phyloP scores from a whole-genome alignment of 2,329 filamentous ascomycete species.

The Fusarium euwallaceae region DNA sequence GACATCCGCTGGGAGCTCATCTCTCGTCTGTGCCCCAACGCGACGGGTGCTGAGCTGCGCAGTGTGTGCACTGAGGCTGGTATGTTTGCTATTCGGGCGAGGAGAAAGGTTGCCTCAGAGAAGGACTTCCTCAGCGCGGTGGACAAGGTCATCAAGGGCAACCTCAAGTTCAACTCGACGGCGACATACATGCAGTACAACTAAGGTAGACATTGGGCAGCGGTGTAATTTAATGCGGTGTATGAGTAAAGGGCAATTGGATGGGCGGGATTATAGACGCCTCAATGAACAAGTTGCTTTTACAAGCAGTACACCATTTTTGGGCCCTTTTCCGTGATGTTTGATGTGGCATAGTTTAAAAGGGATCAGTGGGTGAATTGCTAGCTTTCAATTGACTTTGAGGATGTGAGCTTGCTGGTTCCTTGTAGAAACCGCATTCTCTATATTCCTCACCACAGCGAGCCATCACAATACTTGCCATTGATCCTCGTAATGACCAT shows the following conservation, averaged over 20 bases:
- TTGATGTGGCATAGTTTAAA: background rate
- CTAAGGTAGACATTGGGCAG: slow-evolving; percentile 62
- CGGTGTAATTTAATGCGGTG: slow-evolving; percentile 49
- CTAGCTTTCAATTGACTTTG: background rate
- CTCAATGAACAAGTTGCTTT: slow-evolving; percentile 40
- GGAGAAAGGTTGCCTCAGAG: slow-evolving; percentile 97
- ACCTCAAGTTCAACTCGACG: slow-evolving; percentile 99
- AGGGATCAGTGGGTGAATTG: background rate
- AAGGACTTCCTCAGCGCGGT: slow-evolving; percentile 99
- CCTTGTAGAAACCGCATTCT: background rate
- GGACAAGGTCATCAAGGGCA: slow-evolving; percentile 99
- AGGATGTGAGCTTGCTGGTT: background rate
- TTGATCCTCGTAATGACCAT: background rate
- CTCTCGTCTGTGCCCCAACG: slow-evolving; percentile 95
- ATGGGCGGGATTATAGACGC: slow-evolving; percentile 43
- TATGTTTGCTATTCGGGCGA: slow-evolving; percentile 96
- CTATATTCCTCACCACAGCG: background rate
- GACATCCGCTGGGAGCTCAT: slow-evolving; percentile 99
- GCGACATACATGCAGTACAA: slow-evolving; percentile 99
- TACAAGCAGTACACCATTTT: background rate
- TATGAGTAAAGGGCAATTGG: slow-evolving; percentile 51
- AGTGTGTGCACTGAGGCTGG: slow-evolving; percentile 98
- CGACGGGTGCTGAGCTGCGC: slow-evolving; percentile 93
- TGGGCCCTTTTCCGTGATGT: background rate
- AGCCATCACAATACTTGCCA: background rate